phyloP scores from a whole-genome alignment of 495 filamentous ascomycete genomes.

The Friedmanniomyces endolithicus region DNA sequence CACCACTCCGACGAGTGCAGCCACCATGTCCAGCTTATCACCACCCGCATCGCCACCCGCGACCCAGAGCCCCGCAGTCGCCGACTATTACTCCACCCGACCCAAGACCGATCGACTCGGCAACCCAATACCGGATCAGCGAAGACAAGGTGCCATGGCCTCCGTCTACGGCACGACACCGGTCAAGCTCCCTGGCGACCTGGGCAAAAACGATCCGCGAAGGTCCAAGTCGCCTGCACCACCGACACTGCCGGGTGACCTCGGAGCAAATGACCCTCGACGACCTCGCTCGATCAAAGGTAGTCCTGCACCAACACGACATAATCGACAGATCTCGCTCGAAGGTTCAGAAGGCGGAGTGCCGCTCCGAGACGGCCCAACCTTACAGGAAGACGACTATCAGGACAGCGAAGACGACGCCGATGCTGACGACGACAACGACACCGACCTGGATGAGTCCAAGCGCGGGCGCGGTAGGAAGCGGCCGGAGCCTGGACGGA shows the following conservation, averaged over 20 bases:
- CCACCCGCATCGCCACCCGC: conserved; percentile 15
- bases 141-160: conserved; percentile 43
- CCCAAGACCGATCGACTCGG: conserved; percentile 15
- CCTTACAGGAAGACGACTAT: neutral
- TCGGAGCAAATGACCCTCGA: conserved; percentile 17
- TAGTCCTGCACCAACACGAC: conserved; percentile 8
- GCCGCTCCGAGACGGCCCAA: conserved; percentile 6
- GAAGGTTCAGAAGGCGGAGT: conserved; percentile 9
- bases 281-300: conserved; percentile 3
- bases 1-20: conserved; percentile 1
- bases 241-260: conserved; percentile 15
- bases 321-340: neutral
- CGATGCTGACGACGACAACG: conserved; percentile 34
- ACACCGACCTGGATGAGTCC: conserved; percentile 34
- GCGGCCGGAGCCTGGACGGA: conserved; percentile 25
- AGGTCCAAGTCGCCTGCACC: conserved; percentile 12
- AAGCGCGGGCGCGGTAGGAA: conserved; percentile 24
- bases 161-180: conserved; percentile 27
- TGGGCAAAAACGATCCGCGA: conserved; percentile 15
- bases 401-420: conserved; percentile 11
- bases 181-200: conserved; percentile 35
- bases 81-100: conserved; percentile 16
- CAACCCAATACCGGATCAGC: conserved; percentile 23
- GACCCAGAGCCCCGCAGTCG: neutral
- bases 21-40: neutral